Evolutionary conservation across 768 basidiomycete genomes (phyloP), one percentile per base, ranked within the genome.

Genomic region (Tephrocybe sp.): DNA sequence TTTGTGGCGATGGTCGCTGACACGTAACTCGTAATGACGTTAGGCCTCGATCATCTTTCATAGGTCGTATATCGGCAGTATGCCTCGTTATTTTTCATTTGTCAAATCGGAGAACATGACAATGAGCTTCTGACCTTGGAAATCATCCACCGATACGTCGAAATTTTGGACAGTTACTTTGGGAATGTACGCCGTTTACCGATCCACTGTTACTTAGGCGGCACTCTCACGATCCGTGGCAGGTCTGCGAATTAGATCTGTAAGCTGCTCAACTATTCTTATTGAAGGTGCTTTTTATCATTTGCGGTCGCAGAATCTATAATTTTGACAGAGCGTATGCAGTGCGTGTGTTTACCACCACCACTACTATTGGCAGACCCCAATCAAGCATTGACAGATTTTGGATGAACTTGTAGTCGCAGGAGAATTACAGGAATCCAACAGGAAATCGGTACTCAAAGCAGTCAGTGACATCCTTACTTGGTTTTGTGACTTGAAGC

Each of bases 271-370:
- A 26, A 26, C 38, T 39, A 26, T 26, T 16, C 49, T 13, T 23
- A 16, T 20, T 6, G 0, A 10, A 5, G 12, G 35, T 17, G 14
- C 17, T n/a, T 19, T 19, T 48, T 51, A 48, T 51, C 39, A 16
- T 39, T 3, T 7, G 4, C 8, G 4, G 43, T 34, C 35, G 16
- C 58, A 94, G 92, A 47, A 96, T 98, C 59, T 98, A 97, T 80
- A 97, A 97, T 72, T 98, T 98, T 66, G 90, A 98, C 65, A 91
- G 93, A 67, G 96, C 95, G 1, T 97, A 93, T 65, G 84, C 90
- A 4, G 94, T 90, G 16, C 26, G 68, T 65, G n/a, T 34, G 17
- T n/a, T 32, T 16, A 33, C 20, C 12, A 30, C 2, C 17, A 42
- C 31, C 32, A 7, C 14, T 5, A 16, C 34, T 22, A 41, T 7